Conservation (phyloP, 2,329 filamentous ascomycete genomes). For the Phialocephala sp. region DNA sequence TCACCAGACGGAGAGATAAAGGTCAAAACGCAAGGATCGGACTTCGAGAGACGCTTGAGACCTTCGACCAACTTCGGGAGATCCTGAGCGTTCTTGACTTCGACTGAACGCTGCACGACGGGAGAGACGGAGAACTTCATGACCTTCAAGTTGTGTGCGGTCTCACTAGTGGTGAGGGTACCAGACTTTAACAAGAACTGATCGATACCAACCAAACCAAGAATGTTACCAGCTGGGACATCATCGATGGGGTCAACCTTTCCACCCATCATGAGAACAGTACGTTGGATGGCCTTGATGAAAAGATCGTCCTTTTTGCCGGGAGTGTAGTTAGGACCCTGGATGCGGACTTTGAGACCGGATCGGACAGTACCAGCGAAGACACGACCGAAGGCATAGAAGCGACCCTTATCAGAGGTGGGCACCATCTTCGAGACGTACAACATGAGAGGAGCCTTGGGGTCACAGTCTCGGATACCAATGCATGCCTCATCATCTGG, state of each 20-base stretch:
- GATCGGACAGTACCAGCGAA: conserved; percentile 98
- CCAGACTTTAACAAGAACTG: conserved; percentile 99
- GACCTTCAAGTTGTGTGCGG: conserved; percentile 99
- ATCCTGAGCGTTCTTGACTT: conserved; percentile 99
- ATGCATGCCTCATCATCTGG: conserved; percentile 89
- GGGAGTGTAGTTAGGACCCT: conserved; percentile 97
- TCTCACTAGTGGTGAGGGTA: conserved; percentile 96
- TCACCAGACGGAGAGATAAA: conserved; percentile 90
- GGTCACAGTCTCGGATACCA: conserved; percentile 97
- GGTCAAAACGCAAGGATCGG: conserved; percentile 96
- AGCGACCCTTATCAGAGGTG: conserved; percentile 99
- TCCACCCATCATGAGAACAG: conserved; percentile 99
- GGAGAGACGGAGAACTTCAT: conserved; percentile 99
- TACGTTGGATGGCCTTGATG: conserved; percentile 99
- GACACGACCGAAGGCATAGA: conserved; percentile 99
- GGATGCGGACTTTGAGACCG: conserved; percentile 99
- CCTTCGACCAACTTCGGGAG: conserved; percentile 99
- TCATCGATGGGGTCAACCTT: conserved; percentile 99
- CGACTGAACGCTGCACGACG: conserved; percentile 97
- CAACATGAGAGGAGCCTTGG: conserved; percentile 98
- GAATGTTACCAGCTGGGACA: conserved; percentile 99
- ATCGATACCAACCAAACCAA: conserved; percentile 98
- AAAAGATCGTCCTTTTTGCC: conserved; percentile 99
- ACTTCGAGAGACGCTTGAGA: conserved; percentile 99
- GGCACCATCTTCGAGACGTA: conserved; percentile 99